Evolutionary conservation across 179 eudicot genomes (phyloP), one percentile per base, ranked within the genome.

Genomic region (Gypsophila paniculata): DNA sequence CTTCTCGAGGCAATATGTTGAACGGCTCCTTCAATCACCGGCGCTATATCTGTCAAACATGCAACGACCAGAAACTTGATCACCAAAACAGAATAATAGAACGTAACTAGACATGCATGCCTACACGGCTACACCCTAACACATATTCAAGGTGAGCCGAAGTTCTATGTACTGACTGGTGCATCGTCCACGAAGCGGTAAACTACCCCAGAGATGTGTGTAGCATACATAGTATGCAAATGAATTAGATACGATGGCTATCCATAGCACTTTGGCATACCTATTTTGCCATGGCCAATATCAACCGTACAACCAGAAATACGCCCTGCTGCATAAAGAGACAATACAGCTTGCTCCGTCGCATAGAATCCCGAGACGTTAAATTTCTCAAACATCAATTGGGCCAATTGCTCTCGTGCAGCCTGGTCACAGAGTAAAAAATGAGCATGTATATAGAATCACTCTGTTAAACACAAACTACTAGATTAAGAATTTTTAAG

Each of bases 11-110:
- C 96, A 72, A 91, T 88, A 73, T 94, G 96, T 72, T 94, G 97
- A 81, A 91, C 99, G 13, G 99, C 99, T 74, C 99, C 99, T 87
- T 94, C 99, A 77, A 94, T 91, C 36, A 94, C 97, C 10, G 99
- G 91, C 58, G 99, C 99, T 79, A 94, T 91, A 91, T 94, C 99
- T 93, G 90, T 34, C 57, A 69, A 77, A 73, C 55, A 75, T 11
- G 14, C 15, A 76, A 48, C 11, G 21, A 68, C 68, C 54, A 68
- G 49, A 36, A 7, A 22, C 42, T 58, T 67, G 42, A 53, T 73
- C 61, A 78, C 71, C 66, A 14, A 0, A 7, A 18, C 49, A 29
- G 34, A 29, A 32, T 29, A 61, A 29, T 0, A 32, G 14, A 34
- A 5, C 10, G 14, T 19, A 21, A 75, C 14, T 12, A 17, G 8